A percentile compares a stretch with the other conserved stretches of the same genome.
Conservation (phyloP, 371 early-diverging fungal genomes). For the Zychaea mexicana region DNA sequence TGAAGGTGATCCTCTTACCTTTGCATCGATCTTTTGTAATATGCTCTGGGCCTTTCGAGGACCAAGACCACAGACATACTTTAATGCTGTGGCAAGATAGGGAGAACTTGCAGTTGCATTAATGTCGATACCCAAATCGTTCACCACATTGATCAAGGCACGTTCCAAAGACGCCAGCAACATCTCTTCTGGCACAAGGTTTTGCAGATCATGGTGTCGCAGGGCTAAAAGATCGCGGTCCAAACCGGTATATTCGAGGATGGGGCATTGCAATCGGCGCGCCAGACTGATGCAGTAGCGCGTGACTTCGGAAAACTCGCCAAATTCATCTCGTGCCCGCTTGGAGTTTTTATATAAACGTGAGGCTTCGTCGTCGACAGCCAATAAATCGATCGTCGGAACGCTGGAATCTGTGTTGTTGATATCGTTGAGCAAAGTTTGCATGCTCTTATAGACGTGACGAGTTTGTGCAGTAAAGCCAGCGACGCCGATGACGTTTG, state of each 20-base stretch:
- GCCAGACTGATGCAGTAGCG: constrained; percentile 91
- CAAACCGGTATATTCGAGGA: constrained; percentile 82
- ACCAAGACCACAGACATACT: constrained; percentile 94
- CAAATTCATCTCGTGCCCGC: constrained; percentile 76
- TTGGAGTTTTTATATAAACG: constrained; percentile 81
- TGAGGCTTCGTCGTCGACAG: constrained; percentile 89
- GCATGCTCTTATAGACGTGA: constrained; percentile 69
- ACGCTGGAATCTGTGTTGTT: constrained; percentile 35
- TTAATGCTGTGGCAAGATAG: constrained; percentile 73
- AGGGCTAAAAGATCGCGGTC: constrained; percentile 73
- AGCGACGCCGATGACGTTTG: constrained; percentile 84
- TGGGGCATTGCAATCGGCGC: constrained; percentile 84
- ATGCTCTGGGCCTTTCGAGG: constrained; percentile 88
- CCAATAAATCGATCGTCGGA: constrained; percentile 38
- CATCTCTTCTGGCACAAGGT: constrained; percentile 71
- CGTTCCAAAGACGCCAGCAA: constrained; percentile 74
- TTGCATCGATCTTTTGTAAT: constrained; percentile 56
- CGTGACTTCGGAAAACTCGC: constrained; percentile 64
- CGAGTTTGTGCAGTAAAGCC: constrained; percentile 80
- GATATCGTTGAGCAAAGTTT: constrained; percentile 57
- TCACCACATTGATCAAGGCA: constrained; percentile 88
- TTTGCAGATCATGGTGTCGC: constrained; percentile 78
- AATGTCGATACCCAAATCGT: constrained; percentile 87
- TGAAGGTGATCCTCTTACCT: no score
- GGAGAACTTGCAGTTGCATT: constrained; percentile 74